phyloP scores from a whole-genome alignment of 306 rosid species.

The Quercus gilva region DNA sequence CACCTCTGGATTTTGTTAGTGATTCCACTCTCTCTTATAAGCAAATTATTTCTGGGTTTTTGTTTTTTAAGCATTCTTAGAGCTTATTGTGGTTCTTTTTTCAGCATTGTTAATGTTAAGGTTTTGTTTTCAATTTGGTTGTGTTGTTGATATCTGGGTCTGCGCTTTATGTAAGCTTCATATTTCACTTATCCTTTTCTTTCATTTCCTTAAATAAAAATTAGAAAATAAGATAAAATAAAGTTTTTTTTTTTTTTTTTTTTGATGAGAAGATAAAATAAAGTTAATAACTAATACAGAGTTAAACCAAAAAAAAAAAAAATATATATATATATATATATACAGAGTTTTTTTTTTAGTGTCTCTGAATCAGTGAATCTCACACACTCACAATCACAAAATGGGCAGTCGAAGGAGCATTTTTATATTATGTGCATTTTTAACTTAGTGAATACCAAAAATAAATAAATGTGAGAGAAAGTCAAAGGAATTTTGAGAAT shows the following conservation, averaged over 20 bases:
- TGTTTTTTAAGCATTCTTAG: background rate
- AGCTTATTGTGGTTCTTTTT: background rate
- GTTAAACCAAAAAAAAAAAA: too few relatives aligned
- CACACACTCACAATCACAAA: background rate
- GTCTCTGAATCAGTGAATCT: too few relatives aligned
- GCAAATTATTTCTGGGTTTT: background rate
- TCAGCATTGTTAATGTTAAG: background rate
- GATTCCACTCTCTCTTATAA: too few relatives aligned
- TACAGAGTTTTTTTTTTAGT: too few relatives aligned
- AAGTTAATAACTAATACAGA: background rate
- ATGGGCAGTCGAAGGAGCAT: background rate
- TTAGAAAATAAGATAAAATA: too few relatives aligned
- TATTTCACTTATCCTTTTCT: background rate
- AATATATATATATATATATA: too few relatives aligned
- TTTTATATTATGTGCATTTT: background rate
- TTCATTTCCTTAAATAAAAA: background rate
- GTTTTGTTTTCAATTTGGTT: background rate
- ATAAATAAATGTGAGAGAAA: background rate
- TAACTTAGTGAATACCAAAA: background rate
- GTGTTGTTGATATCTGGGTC: background rate
- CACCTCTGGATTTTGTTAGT: too few relatives aligned
- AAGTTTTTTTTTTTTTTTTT: too few relatives aligned
- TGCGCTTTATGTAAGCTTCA: conserved; percentile 1
- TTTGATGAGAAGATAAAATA: too few relatives aligned
- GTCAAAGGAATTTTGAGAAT: background rate